These are phyloP conservation scores for Esteya vermicola DNA, from an alignment of 2,329 filamentous ascomycete species.

Conservation along the genomic window DNA sequence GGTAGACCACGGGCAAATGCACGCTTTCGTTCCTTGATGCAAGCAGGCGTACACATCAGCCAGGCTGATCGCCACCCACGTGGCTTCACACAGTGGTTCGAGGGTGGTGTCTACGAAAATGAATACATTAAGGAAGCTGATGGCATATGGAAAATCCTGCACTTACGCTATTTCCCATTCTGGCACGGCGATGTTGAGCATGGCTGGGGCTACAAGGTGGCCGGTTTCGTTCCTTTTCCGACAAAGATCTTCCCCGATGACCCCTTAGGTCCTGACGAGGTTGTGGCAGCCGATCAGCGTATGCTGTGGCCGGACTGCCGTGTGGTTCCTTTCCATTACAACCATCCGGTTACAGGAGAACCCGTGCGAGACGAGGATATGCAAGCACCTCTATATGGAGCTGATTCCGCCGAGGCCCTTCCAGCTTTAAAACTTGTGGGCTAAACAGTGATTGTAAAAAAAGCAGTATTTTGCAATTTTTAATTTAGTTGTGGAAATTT, in stretches of 20 bases:
- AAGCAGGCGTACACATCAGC: slow-evolving; percentile 36
- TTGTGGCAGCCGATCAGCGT: slow-evolving; percentile 28
- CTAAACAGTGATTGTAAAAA: no score
- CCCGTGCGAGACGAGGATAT: slow-evolving; percentile 29
- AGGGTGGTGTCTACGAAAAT: slow-evolving; percentile 43
- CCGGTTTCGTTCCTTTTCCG: slow-evolving; percentile 38
- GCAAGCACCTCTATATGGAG: slow-evolving; percentile 30
- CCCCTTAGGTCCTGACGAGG: slow-evolving; percentile 34
- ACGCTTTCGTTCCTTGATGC: slow-evolving; percentile 40
- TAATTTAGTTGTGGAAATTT: neutral
- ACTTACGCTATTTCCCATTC: slow-evolving; percentile 41
- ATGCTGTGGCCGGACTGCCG: slow-evolving; percentile 43
- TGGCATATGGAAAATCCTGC: slow-evolving; percentile 38
- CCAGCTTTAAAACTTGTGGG: slow-evolving; percentile 24
- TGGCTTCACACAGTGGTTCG: slow-evolving; percentile 42
- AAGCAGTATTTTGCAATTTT: neutral
- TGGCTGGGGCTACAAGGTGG: slow-evolving; percentile 37
- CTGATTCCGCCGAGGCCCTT: slow-evolving; percentile 23
- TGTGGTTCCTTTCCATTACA: slow-evolving; percentile 38
- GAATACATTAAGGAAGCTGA: slow-evolving; percentile 43
- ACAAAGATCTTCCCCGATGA: slow-evolving; percentile 33
- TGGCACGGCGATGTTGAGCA: slow-evolving; percentile 40
- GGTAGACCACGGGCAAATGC: slow-evolving; percentile 25
- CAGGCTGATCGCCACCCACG: slow-evolving; percentile 34
- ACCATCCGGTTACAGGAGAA: slow-evolving; percentile 33